Base-by-base conservation (phyloP, 1,284 basidiomycete genomes). In the Puccinia novopanici region DNA sequence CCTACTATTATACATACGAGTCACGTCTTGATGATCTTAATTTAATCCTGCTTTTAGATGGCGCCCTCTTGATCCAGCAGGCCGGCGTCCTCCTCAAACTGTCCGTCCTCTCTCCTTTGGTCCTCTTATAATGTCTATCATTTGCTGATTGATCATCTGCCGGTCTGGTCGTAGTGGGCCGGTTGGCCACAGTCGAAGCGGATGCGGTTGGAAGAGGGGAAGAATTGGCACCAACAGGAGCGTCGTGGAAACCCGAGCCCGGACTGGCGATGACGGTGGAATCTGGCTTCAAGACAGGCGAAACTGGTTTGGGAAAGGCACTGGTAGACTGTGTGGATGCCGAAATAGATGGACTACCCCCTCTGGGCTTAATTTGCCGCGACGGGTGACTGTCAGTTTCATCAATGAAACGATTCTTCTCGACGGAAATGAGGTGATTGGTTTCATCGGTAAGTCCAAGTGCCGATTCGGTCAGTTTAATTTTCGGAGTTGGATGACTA, bases 21-120 rank as follows among this genome's bases (percentile, higher is more conserved):
- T 6, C 6, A 45, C 15, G 15, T 45, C 45, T n/a, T 45, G 45
- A 45, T 45, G 8, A 15, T 12, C 13, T 59, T 30, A 15, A 17
- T 34, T 34, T 57, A n/a, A n/a, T 30, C 22, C n/a, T 59, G 45
- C 40, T 65, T 54, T 22, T 81, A 85, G 84, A 83, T 75, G 84
- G 84, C 15, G 82, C 82, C 85, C 93, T 95, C 86, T 88, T 98
- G 80, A 95, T 99, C 45, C 94, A 98, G 84, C 92, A 98, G 86
- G 94, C 95, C 3, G 96, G 95, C 40, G 89, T 95, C 65, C 89
- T 98, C 71, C 88, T 98, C 80, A 90, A 91, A 84, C 91, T 96
- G 92, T 95, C 84, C 84, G 91, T 87, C 10, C 6, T 15, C n/a
- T 17, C 61, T 17, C 12, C 15, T 24, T 71, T 71, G 24, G 68